Conservation (phyloP, 2,329 filamentous ascomycete genomes). For the Setomelanomma holmii region DNA sequence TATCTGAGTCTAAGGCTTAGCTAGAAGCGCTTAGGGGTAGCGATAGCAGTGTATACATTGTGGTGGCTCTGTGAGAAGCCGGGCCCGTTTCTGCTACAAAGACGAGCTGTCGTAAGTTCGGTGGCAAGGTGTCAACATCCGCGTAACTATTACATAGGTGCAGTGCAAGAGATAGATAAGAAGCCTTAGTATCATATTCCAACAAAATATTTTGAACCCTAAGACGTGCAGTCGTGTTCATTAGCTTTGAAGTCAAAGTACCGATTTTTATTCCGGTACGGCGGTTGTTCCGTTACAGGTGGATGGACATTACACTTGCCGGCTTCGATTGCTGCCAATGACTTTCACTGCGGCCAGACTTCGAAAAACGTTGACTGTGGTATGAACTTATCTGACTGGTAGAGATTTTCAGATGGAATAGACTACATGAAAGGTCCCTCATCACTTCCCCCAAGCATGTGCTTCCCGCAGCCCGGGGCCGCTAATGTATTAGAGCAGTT, state of each 20-base stretch:
- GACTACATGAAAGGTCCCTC: no score
- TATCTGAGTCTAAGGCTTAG: not conserved
- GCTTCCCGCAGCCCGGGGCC: no score
- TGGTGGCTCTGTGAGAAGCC: not conserved
- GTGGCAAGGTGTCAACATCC: not conserved
- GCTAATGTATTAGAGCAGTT: no score
- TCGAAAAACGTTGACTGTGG: no score
- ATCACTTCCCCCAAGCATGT: no score
- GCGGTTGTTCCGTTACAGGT: constrained; percentile 7
- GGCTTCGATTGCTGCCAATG: not conserved
- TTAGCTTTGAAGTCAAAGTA: constrained; percentile 2
- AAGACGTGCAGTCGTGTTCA: not conserved
- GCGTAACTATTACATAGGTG: not conserved
- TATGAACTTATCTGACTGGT: no score
- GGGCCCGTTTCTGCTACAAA: constrained; percentile 1
- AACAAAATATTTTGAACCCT: not conserved
- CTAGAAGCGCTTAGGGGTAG: not conserved
- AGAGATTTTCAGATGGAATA: no score
- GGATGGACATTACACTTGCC: constrained; percentile 1
- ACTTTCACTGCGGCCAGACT: no score
- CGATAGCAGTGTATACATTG: not conserved
- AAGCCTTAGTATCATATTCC: not conserved
- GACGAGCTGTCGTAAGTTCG: not conserved
- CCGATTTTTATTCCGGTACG: constrained; percentile 3
- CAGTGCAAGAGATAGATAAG: not conserved